A percentile compares a stretch with the other conserved stretches of the same genome.
Conservation (phyloP, 2,329 filamentous ascomycete genomes). For the Penicillium italicum region DNA sequence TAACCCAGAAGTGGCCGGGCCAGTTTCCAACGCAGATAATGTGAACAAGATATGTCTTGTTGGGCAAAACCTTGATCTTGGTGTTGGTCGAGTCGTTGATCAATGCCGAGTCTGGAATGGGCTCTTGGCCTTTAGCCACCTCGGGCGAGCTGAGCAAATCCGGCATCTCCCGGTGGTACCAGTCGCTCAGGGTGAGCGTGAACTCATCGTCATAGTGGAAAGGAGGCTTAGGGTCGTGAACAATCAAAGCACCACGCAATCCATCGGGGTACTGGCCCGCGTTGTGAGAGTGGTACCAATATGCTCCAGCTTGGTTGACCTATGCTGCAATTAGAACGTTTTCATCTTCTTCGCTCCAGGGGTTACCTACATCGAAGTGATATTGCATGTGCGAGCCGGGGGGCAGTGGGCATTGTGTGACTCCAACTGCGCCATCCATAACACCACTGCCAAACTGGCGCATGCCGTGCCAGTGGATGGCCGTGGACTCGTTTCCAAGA, state of each 20-base stretch:
- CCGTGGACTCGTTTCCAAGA: slow-evolving; percentile 38
- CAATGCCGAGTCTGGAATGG: slow-evolving; percentile 64
- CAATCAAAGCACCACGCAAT: slow-evolving; percentile 60
- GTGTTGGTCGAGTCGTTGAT: slow-evolving; percentile 67
- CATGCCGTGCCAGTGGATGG: slow-evolving; percentile 64
- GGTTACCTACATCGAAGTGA: slow-evolving; percentile 52
- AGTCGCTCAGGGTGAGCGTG: slow-evolving; percentile 63
- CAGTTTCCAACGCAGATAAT: slow-evolving; percentile 72
- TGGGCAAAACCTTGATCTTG: slow-evolving; percentile 58
- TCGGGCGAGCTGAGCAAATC: slow-evolving; percentile 45
- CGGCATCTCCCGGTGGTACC: slow-evolving; percentile 63
- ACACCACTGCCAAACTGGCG: slow-evolving; percentile 63
- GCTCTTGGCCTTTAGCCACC: slow-evolving; percentile 53
- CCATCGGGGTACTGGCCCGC: slow-evolving; percentile 69
- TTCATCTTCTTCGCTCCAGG: not conserved
- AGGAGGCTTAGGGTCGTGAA: slow-evolving; percentile 61
- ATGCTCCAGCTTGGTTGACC: slow-evolving; percentile 65
- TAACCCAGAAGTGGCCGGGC: slow-evolving; percentile 48
- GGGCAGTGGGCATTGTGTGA: slow-evolving; percentile 65
- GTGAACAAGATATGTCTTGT: slow-evolving; percentile 69
- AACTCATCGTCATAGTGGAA: slow-evolving; percentile 63
- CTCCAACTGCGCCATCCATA: slow-evolving; percentile 67
- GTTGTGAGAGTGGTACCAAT: slow-evolving; percentile 74
- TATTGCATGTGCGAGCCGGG: slow-evolving; percentile 66
- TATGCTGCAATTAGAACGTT: slow-evolving; percentile 21